Evolutionary conservation across 1,284 basidiomycete genomes (phyloP).

Genomic region (Tranzscheliella williamsii): DNA sequence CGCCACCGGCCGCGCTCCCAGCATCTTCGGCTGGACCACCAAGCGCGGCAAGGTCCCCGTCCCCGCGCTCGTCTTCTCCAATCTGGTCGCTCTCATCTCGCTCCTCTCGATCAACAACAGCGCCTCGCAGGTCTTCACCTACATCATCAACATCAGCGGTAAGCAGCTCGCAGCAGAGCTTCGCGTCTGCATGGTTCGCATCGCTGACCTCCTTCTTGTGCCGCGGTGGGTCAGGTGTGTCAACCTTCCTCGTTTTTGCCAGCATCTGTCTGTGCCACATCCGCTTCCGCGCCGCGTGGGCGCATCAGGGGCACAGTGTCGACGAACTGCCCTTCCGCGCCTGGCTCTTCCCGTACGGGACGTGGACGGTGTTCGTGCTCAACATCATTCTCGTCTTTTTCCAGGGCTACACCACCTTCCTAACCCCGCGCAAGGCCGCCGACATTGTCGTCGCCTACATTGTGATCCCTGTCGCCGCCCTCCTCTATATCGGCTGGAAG

Average conservation of each 20-base stretch:
- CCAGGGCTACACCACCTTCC: constrained; percentile 38
- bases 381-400: constrained; percentile 43
- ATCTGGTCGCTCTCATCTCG: constrained; percentile 32
- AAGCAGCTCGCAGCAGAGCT: no score
- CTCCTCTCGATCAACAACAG: constrained; percentile 31
- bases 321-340: constrained; percentile 36
- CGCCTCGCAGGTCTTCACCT: constrained; percentile 29
- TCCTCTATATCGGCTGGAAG: constrained; percentile 71
- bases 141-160: constrained; percentile 34
- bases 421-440: constrained; percentile 60
- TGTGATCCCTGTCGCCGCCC: constrained; percentile 74
- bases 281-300: constrained; percentile 41
- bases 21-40: constrained; percentile 29
- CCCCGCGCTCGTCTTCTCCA: constrained; percentile 32
- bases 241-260: constrained; percentile 38
- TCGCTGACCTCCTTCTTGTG: no score
- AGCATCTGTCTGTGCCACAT: constrained; percentile 40
- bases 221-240: constrained; percentile 35
- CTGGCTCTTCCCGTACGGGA: constrained; percentile 24
- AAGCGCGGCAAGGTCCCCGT: constrained; percentile 29
- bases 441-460: constrained; percentile 81
- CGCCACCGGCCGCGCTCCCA: constrained; percentile 34
- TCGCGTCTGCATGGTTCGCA: no score
- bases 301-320: constrained; percentile 20
- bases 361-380: constrained; percentile 21